Conservation (phyloP, 2,329 filamentous ascomycete species). For the Botryotinia narcissicola region DNA sequence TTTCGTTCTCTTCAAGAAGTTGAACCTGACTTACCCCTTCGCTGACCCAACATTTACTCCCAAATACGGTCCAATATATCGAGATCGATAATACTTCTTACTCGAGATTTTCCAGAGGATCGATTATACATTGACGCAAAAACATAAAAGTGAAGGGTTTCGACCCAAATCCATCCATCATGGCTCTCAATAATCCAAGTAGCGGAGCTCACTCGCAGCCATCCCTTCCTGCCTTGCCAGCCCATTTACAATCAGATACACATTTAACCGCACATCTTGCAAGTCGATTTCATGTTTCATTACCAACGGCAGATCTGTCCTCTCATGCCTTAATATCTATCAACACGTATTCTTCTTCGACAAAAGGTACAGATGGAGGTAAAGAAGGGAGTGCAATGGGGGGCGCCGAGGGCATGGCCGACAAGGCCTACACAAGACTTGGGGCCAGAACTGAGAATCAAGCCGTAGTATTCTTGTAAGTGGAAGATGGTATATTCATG, state of each 20-base stretch:
- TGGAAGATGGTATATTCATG: conserved; percentile 29
- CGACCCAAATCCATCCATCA: conserved; percentile 43
- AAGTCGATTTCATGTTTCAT: conserved; percentile 85
- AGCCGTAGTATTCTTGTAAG: conserved; percentile 87
- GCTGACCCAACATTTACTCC: background rate
- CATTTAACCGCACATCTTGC: conserved; percentile 80
- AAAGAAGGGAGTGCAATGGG: conserved; percentile 91
- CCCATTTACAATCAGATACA: conserved; percentile 75
- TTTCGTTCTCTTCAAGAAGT: background rate
- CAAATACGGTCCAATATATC: background rate
- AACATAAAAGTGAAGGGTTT: conserved; percentile 26
- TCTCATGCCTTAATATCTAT: conserved; percentile 88
- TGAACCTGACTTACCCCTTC: background rate
- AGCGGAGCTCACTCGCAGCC: conserved; percentile 74
- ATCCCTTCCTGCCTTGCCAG: conserved; percentile 82
- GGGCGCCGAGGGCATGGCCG: conserved; percentile 87
- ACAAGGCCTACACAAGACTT: conserved; percentile 78
- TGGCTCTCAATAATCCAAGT: conserved; percentile 51
- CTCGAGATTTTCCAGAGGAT: background rate
- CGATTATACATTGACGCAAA: background rate
- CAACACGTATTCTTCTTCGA: conserved; percentile 90
- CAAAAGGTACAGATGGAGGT: conserved; percentile 83
- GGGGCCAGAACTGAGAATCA: conserved; percentile 92
- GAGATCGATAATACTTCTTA: background rate
- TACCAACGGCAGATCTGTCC: conserved; percentile 84